phyloP scores from a whole-genome alignment of 768 basidiomycete genomes.

The Pulveroboletus sp. region DNA sequence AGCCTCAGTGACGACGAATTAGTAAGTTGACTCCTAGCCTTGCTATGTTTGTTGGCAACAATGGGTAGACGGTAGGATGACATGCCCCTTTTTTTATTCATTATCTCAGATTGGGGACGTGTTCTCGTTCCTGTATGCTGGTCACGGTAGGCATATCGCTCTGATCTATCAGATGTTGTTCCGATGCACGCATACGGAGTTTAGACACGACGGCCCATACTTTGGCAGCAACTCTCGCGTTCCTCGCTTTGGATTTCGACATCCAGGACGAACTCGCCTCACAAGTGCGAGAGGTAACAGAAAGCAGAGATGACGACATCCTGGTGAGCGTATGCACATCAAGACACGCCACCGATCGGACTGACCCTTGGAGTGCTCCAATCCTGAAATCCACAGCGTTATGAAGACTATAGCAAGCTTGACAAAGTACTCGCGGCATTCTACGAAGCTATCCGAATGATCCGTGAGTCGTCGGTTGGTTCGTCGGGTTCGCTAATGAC shows the following conservation, averaged over 20 bases:
- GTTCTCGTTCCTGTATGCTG: conserved; percentile 49
- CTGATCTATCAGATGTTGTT: background rate
- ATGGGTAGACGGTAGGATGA: background rate
- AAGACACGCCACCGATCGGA: background rate
- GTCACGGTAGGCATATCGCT: conserved; percentile 40
- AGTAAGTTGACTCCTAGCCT: background rate
- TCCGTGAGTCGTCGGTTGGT: conserved; percentile 16
- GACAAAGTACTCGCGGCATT: conserved; percentile 26
- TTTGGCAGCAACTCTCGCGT: conserved; percentile 29
- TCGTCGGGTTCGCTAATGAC: background rate
- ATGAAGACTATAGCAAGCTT: conserved; percentile 26
- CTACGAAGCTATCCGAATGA: conserved; percentile 28
- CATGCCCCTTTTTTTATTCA: background rate
- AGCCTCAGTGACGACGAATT: conserved; percentile 14
- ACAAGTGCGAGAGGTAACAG: conserved; percentile 25
- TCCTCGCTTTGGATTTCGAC: conserved; percentile 25
- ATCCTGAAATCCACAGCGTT: conserved; percentile 3
- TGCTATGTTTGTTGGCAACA: background rate
- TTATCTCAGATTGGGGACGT: conserved; percentile 44
- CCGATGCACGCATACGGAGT: background rate
- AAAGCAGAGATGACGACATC: conserved; percentile 11
- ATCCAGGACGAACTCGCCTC: conserved; percentile 30
- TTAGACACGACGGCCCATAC: conserved; percentile 29
- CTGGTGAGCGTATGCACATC: conserved; percentile 11
- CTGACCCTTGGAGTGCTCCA: background rate